Conservation (phyloP, 106 monocot species). For the Vanilla planifolia region DNA sequence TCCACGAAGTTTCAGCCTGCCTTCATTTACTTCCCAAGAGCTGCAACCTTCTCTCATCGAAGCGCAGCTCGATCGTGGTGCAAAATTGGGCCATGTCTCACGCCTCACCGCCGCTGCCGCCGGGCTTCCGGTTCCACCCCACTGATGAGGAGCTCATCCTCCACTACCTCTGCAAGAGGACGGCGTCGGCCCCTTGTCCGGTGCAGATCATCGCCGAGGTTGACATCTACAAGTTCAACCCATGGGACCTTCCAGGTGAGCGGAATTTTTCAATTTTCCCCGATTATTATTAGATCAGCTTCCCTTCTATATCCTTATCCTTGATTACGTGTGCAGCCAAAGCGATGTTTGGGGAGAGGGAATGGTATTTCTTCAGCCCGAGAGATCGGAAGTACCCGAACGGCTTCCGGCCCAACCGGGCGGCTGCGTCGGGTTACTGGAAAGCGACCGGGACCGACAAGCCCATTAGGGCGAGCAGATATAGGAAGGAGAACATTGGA, state of each 20-base stretch:
- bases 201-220: slow-evolving; percentile 6
- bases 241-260: slow-evolving; percentile 6
- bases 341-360: slow-evolving; percentile 3
- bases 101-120: not conserved
- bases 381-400: slow-evolving; percentile 6
- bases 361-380: slow-evolving; percentile 7
- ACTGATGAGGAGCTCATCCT: slow-evolving; percentile 6
- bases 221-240: slow-evolving; percentile 5
- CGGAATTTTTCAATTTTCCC: too few relatives aligned
- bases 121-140: slow-evolving; percentile 9
- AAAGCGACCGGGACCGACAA: slow-evolving; percentile 6
- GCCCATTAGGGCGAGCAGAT: not conserved
- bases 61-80: too few relatives aligned
- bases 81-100: not conserved
- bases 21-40: not conserved
- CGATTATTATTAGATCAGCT: too few relatives aligned
- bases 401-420: slow-evolving; percentile 3
- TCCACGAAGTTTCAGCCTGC: not conserved
- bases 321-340: not conserved
- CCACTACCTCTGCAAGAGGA: not conserved
- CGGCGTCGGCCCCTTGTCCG: not conserved
- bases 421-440: slow-evolving; percentile 3
- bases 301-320: too few relatives aligned
- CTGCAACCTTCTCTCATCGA: too few relatives aligned
- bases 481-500: slow-evolving; percentile 5